Percentiles rank a stretch among this genome's conserved stretches.
phyloP scores from a whole-genome alignment of 2,329 filamentous ascomycete genomes.

The Calycina marina region DNA sequence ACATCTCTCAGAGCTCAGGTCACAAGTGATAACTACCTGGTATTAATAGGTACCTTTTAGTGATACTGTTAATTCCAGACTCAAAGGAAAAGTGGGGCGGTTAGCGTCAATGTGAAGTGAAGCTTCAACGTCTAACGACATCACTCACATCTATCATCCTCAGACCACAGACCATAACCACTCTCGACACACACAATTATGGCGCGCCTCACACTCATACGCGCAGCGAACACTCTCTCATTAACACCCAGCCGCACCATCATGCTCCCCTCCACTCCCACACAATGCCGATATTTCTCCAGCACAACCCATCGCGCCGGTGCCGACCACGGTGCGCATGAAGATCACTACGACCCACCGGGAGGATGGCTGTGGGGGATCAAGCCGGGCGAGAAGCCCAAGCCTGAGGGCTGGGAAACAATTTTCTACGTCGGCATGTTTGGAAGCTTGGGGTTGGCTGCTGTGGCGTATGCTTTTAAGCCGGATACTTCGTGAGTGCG shows the following conservation, averaged over 20 bases:
- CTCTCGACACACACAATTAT: not conserved
- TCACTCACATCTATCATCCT: too few relatives aligned
- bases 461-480: slow-evolving; percentile 85
- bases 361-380: slow-evolving; percentile 87
- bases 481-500: slow-evolving; percentile 89
- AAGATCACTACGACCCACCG: slow-evolving; percentile 68
- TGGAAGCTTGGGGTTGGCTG: slow-evolving; percentile 57
- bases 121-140: too few relatives aligned
- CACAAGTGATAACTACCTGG: too few relatives aligned
- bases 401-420: slow-evolving; percentile 93
- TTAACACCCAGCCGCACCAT: not conserved
- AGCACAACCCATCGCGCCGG: not conserved
- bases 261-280: not conserved
- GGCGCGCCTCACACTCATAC: not conserved
- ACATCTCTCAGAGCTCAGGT: too few relatives aligned
- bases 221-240: not conserved
- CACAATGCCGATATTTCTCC: not conserved
- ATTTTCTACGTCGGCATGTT: slow-evolving; percentile 76
- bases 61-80: too few relatives aligned
- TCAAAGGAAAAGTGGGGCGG: too few relatives aligned
- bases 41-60: too few relatives aligned
- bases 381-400: slow-evolving; percentile 86
- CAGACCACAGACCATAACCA: too few relatives aligned
- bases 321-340: slow-evolving; percentile 17
- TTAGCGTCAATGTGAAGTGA: too few relatives aligned